Conservation (phyloP, 2,329 filamentous ascomycete genomes). For the Claviceps humidiphila region DNA sequence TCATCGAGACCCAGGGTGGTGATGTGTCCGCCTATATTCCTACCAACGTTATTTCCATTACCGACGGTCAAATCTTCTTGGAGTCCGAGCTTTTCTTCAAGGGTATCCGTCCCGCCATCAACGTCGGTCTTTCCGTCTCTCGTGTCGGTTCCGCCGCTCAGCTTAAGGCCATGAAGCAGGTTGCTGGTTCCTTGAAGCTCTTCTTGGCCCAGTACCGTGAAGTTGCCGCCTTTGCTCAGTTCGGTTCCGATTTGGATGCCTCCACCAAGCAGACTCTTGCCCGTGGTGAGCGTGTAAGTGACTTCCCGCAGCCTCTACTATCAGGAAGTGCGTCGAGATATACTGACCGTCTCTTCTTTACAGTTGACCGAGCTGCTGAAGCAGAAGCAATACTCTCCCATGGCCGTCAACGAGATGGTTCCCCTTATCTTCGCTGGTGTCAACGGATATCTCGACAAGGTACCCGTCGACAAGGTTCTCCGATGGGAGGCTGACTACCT, state of each 20-base stretch:
- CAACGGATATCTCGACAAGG: constrained; percentile 81
- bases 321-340: background rate
- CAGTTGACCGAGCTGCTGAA: constrained; percentile 91
- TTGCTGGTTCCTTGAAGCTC: constrained; percentile 97
- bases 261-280: constrained; percentile 95
- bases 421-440: constrained; percentile 98
- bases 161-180: constrained; percentile 99
- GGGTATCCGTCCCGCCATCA: constrained; percentile 99
- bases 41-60: constrained; percentile 99
- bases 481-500: constrained; percentile 94
- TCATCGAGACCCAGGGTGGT: constrained; percentile 99
- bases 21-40: constrained; percentile 99
- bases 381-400: constrained; percentile 99
- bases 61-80: constrained; percentile 99
- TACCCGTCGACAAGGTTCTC: constrained; percentile 85
- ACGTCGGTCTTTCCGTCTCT: constrained; percentile 99
- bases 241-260: constrained; percentile 98
- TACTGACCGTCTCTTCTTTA: constrained; percentile 9
- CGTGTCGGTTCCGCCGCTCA: constrained; percentile 99
- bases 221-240: constrained; percentile 97
- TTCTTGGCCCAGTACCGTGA: constrained; percentile 99
- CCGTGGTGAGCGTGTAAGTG: constrained; percentile 91
- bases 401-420: constrained; percentile 99
- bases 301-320: background rate
- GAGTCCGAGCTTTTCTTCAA: constrained; percentile 99